Evolutionary conservation across 805 yeast genomes (phyloP).

Genomic region (Kuraishia borneana): DNA sequence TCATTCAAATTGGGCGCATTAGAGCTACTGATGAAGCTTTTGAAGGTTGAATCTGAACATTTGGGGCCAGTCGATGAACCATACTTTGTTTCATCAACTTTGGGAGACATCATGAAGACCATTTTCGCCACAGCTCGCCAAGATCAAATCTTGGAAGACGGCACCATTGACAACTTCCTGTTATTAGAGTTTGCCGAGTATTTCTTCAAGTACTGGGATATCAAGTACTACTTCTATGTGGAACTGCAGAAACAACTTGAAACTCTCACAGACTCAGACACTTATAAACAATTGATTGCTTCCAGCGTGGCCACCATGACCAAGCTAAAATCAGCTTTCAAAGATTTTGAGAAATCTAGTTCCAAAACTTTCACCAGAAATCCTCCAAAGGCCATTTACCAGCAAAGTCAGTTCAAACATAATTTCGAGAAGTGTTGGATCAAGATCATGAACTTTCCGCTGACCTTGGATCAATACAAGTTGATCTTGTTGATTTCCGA

Average conservation of each 20-base stretch:
- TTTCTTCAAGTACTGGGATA: conserved; percentile 56
- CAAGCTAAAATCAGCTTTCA: conserved; percentile 13
- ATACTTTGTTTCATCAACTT: conserved; percentile 51
- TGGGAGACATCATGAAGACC: conserved; percentile 25
- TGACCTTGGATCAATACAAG: conserved; percentile 50
- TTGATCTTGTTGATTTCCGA: conserved; percentile 61
- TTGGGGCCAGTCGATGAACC: conserved; percentile 40
- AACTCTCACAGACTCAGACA: conserved; percentile 7
- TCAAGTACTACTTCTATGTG: conserved; percentile 62
- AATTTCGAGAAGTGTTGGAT: conserved; percentile 67
- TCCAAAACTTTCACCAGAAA: conserved; percentile 26
- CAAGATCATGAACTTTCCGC: conserved; percentile 36
- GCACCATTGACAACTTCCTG: conserved; percentile 26
- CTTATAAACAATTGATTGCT: conserved; percentile 17
- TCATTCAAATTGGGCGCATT: conserved; percentile 40
- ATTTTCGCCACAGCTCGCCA: conserved; percentile 20
- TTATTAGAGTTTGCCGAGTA: conserved; percentile 43
- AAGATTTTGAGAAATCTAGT: conserved; percentile 23
- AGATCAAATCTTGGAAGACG: conserved; percentile 31
- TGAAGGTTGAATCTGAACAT: conserved; percentile 43
- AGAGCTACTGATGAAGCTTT: conserved; percentile 44
- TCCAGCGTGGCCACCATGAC: conserved; percentile 29
- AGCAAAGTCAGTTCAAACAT: conserved; percentile 34
- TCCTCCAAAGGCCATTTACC: conserved; percentile 31
- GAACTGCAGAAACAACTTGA: conserved; percentile 23